Evolutionary conservation across 208 protist species (phyloP).

Genomic region (Leishmania braziliensis): DNA sequence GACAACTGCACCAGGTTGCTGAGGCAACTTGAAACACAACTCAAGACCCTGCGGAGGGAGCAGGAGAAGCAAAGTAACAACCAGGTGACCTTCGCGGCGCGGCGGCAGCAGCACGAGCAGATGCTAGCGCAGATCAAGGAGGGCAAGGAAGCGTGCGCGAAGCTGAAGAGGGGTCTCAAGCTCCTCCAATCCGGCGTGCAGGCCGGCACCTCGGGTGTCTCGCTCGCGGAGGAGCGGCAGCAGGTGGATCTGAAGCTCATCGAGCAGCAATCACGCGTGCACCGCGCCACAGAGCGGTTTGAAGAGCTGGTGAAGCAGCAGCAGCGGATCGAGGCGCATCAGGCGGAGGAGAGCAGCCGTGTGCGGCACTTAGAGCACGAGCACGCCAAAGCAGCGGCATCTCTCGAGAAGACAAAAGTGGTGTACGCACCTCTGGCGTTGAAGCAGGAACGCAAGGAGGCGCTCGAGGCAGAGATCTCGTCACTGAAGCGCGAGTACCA

Average conservation of each 20-base stretch:
- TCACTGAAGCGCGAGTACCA: slow-evolving; percentile 59
- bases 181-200: slow-evolving; percentile 79
- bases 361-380: slow-evolving; percentile 40
- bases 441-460: slow-evolving; percentile 46
- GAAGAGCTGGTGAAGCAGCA: slow-evolving; percentile 60
- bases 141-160: slow-evolving; percentile 45
- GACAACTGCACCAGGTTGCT: slow-evolving; percentile 41
- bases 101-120: slow-evolving; percentile 37
- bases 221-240: slow-evolving; percentile 75
- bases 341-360: slow-evolving; percentile 38
- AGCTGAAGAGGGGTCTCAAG: slow-evolving; percentile 73
- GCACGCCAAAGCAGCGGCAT: slow-evolving; percentile 29
- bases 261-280: slow-evolving; percentile 42
- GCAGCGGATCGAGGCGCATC: slow-evolving; percentile 35
- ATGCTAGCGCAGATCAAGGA: slow-evolving; percentile 62
- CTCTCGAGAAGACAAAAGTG: slow-evolving; percentile 40
- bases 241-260: slow-evolving; percentile 71
- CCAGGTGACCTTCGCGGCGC: slow-evolving; percentile 50
- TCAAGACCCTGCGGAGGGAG: slow-evolving; percentile 56
- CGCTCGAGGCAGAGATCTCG: slow-evolving; percentile 43
- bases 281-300: slow-evolving; percentile 50
- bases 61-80: slow-evolving; percentile 43
- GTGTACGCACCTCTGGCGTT: slow-evolving; percentile 38
- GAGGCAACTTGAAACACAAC: slow-evolving; percentile 50
- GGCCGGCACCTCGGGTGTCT: slow-evolving; percentile 75